Percentiles rank a stretch among this genome's conserved stretches.
These are phyloP conservation scores for Leccinum uliginosum DNA, from an alignment of 768 basidiomycete genomes.

Conservation along the genomic window DNA sequence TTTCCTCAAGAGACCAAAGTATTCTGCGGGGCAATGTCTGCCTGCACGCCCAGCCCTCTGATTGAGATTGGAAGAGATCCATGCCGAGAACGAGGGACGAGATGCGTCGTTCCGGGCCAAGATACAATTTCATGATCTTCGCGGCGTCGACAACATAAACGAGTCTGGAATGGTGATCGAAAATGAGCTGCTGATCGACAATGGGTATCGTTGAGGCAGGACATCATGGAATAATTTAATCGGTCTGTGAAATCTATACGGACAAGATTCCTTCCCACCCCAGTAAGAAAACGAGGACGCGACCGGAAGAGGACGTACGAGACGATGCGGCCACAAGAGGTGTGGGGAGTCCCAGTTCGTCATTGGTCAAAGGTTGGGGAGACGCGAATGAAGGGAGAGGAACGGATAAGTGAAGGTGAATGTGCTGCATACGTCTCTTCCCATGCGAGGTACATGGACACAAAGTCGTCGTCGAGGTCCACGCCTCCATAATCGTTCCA, in stretches of 20 bases:
- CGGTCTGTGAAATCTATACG: constrained; percentile 66
- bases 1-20: constrained; percentile 77
- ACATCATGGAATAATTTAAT: constrained; percentile 61
- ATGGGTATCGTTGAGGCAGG: constrained; percentile 84
- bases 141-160: constrained; percentile 92
- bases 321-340: constrained; percentile 75
- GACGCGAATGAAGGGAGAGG: constrained; percentile 5
- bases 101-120: constrained; percentile 85
- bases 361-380: constrained; percentile 23
- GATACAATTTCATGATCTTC: constrained; percentile 83
- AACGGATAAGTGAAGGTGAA: background rate
- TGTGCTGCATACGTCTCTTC: constrained; percentile 37
- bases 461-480: constrained; percentile 65
- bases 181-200: constrained; percentile 84
- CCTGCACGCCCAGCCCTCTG: constrained; percentile 93
- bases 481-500: too few species aligned
- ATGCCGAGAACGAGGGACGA: constrained; percentile 85
- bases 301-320: constrained; percentile 78
- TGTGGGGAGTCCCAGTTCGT: constrained; percentile 74
- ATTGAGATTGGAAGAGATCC: constrained; percentile 86
- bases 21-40: constrained; percentile 85
- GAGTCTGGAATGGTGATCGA: constrained; percentile 93
- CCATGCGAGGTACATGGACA: constrained; percentile 64
- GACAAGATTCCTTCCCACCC: constrained; percentile 87
- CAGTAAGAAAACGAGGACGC: constrained; percentile 88